These are phyloP conservation scores for Podospora comata DNA, from an alignment of 495 filamentous ascomycete genomes.

Conservation along the genomic window DNA sequence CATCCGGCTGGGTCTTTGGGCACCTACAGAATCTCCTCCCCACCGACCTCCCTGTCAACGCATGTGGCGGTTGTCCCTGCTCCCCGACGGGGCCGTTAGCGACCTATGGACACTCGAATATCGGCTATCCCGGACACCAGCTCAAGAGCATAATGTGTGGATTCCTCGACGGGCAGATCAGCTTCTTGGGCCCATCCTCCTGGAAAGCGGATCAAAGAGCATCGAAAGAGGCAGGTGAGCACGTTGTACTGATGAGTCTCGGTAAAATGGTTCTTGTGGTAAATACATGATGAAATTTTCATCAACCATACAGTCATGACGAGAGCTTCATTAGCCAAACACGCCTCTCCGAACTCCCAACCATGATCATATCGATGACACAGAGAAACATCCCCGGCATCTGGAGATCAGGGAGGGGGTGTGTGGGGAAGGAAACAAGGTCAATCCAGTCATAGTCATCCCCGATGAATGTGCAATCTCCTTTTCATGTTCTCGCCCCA, in stretches of 20 bases:
- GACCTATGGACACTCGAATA: neutral
- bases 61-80: neutral
- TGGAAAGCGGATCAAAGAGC: neutral
- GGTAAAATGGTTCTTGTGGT: neutral
- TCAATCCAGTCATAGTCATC: neutral
- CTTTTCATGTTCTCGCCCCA: neutral
- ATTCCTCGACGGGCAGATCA: neutral
- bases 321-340: conserved; percentile 20
- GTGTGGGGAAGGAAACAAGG: neutral
- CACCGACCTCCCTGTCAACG: neutral
- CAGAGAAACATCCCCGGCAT: conserved; percentile 5
- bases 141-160: neutral
- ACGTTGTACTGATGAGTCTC: neutral
- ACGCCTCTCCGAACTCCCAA: neutral
- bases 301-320: conserved; percentile 31
- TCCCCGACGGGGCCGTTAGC: neutral
- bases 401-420: no score
- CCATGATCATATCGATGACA: conserved; percentile 10
- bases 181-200: neutral
- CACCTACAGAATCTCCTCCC: neutral
- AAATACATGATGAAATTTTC: conserved; percentile 4
- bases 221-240: neutral
- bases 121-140: neutral
- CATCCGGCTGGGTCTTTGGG: neutral
- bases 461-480: neutral